These are phyloP conservation scores for Trichoderma sp. DNA, from an alignment of 2,329 filamentous ascomycete species.

Conservation along the genomic window DNA sequence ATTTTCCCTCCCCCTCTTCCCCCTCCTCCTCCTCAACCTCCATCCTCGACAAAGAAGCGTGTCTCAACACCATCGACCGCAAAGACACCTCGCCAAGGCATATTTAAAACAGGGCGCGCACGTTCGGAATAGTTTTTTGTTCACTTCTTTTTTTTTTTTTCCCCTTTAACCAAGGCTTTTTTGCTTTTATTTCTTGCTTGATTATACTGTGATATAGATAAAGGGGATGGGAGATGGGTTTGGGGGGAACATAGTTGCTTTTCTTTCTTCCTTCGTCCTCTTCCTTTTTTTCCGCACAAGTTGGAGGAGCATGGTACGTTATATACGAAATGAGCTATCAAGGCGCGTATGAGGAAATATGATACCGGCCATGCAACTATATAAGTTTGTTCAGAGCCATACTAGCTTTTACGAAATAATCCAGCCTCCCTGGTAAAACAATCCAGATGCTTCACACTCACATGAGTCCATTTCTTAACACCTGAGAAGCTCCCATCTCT, in stretches of 20 bases:
- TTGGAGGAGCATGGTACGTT: neutral
- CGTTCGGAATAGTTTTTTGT: neutral
- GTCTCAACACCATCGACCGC: neutral
- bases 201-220: neutral
- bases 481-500: neutral
- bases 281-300: neutral
- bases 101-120: neutral
- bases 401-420: neutral
- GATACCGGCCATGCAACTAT: neutral
- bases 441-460: neutral
- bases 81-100: neutral
- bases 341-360: neutral
- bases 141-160: neutral
- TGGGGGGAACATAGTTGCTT: neutral
- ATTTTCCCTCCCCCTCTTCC: neutral
- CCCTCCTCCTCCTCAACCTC: neutral
- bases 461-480: neutral
- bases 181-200: neutral
- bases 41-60: neutral
- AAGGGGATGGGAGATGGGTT: neutral
- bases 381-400: neutral
- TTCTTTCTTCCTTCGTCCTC: neutral
- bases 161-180: neutral
- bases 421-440: neutral
- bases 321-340: neutral